These are phyloP conservation scores for Aspergillus sojae DNA, from an alignment of 2,329 filamentous ascomycete species.

Conservation along the genomic window DNA sequence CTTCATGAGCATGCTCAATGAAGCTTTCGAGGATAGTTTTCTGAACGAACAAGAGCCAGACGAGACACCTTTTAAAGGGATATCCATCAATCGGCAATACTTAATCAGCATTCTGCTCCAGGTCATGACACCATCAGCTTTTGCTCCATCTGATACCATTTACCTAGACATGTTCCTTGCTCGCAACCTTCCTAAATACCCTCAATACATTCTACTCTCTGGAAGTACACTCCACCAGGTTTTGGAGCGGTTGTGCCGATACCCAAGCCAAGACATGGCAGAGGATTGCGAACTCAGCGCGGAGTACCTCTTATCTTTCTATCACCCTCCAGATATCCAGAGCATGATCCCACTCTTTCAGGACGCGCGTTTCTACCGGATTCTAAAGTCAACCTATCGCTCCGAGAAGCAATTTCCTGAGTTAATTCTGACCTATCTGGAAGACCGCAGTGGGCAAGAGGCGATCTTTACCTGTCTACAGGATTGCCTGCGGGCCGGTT, in stretches of 20 bases:
- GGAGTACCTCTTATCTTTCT: slow-evolving; percentile 91
- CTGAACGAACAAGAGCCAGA: slow-evolving; percentile 76
- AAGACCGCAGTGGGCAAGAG: slow-evolving; percentile 76
- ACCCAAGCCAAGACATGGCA: slow-evolving; percentile 75
- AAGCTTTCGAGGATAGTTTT: slow-evolving; percentile 94
- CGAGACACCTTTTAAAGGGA: slow-evolving; percentile 56
- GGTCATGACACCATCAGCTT: slow-evolving; percentile 75
- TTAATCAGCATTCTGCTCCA: slow-evolving; percentile 88
- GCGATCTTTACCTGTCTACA: slow-evolving; percentile 78
- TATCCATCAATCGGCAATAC: slow-evolving; percentile 86
- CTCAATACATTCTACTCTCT: slow-evolving; percentile 88
- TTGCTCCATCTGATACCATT: slow-evolving; percentile 78
- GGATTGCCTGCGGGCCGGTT: slow-evolving; percentile 69
- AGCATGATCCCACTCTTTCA: slow-evolving; percentile 76
- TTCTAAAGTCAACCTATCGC: slow-evolving; percentile 86
- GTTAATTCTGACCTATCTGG: slow-evolving; percentile 79
- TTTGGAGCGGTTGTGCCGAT: slow-evolving; percentile 79
- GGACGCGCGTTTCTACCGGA: slow-evolving; percentile 82
- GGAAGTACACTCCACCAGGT: slow-evolving; percentile 83
- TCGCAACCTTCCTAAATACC: slow-evolving; percentile 92
- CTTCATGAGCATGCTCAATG: slow-evolving; percentile 92
- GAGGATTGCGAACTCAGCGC: slow-evolving; percentile 97
- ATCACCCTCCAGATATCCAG: slow-evolving; percentile 82
- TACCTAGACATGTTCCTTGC: slow-evolving; percentile 99
- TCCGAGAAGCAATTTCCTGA: slow-evolving; percentile 77